phyloP scores from a whole-genome alignment of 306 rosid genomes.

The Cucurbita maxima region DNA sequence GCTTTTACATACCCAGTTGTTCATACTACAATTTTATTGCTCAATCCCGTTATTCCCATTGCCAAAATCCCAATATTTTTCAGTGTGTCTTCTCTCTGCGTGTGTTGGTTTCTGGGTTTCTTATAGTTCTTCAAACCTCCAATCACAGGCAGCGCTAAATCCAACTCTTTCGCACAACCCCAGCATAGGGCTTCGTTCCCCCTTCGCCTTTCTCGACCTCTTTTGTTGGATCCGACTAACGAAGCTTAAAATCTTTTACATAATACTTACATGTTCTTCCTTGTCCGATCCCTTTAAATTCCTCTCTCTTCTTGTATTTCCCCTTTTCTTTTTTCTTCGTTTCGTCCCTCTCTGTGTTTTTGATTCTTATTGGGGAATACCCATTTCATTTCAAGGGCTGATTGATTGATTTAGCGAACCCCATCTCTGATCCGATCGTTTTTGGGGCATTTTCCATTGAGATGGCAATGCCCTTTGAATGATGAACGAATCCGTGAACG shows the following conservation, averaged over 20 bases:
- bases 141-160: slow-evolving; percentile 27
- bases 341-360: neutral
- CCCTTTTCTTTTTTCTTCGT: neutral
- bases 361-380: neutral
- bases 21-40: neutral
- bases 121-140: slow-evolving; percentile 2
- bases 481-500: slow-evolving; percentile 52
- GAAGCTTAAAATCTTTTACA: neutral
- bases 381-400: neutral
- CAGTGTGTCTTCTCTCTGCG: neutral
- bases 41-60: slow-evolving; percentile 3
- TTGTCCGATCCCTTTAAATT: slow-evolving; percentile 10
- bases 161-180: slow-evolving; percentile 27
- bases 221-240: slow-evolving; percentile 10
- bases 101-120: slow-evolving; percentile 5
- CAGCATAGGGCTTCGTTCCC: slow-evolving; percentile 62
- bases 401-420: neutral
- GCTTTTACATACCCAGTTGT: neutral
- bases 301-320: neutral
- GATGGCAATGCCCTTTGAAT: slow-evolving; percentile 74
- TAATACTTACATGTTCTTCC: neutral
- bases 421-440: slow-evolving; percentile 7
- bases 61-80: slow-evolving; percentile 1
- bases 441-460: slow-evolving; percentile 39
- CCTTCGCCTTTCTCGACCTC: slow-evolving; percentile 5